A percentile compares a stretch with the other conserved stretches of the same genome.
Conservation (phyloP, 1,284 basidiomycete species). For the Puccinia sorghi region DNA sequence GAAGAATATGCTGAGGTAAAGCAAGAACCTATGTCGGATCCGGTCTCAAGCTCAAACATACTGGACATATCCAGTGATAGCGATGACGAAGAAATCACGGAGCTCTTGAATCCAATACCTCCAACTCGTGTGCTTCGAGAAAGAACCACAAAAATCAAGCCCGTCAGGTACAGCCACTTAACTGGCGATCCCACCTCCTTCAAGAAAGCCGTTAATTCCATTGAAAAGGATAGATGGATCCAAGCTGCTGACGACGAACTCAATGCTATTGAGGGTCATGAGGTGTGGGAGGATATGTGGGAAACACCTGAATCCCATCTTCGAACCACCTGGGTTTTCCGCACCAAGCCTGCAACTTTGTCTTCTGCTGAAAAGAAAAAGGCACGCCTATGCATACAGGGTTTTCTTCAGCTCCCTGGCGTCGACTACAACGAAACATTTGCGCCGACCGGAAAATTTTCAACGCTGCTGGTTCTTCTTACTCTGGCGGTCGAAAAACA, state of each 20-base stretch:
- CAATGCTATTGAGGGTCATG: not conserved
- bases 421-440: conserved; percentile 62
- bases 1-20: not conserved
- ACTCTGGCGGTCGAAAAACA: conserved; percentile 59
- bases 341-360: conserved; percentile 58
- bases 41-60: too few species aligned
- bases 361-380: conserved; percentile 58
- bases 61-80: not conserved
- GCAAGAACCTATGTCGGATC: not conserved
- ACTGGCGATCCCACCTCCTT: not conserved
- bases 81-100: not conserved
- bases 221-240: not conserved
- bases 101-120: not conserved
- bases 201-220: not conserved
- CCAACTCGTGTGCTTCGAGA: not conserved
- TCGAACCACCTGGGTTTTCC: conserved; percentile 60
- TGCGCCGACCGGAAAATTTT: conserved; percentile 59
- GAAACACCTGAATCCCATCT: conserved; percentile 49
- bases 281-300: not conserved
- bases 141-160: not conserved
- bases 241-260: not conserved
- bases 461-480: conserved; percentile 59
- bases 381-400: conserved; percentile 61
- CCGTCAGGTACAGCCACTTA: not conserved
- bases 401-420: conserved; percentile 61